phyloP scores from a whole-genome alignment of 73 alveolate genomes.

The Paramecium biaurelia region DNA sequence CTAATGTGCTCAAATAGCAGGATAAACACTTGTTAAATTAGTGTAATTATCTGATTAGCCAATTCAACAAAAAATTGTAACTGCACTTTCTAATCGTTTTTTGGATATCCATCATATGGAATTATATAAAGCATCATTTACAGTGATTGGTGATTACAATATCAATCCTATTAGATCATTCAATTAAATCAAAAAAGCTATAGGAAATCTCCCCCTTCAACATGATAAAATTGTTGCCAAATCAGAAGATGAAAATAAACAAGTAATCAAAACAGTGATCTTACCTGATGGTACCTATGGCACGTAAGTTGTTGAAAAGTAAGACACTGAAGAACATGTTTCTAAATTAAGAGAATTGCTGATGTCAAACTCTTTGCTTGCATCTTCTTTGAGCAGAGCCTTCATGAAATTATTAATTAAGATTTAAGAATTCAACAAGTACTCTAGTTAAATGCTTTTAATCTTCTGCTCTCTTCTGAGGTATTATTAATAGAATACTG shows the following conservation, averaged over 20 bases:
- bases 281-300: slow-evolving; percentile 57
- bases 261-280: background rate
- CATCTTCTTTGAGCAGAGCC: slow-evolving; percentile 10
- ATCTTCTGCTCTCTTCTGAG: slow-evolving; percentile 36
- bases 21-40: background rate
- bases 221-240: background rate
- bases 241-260: background rate
- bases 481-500: background rate
- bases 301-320: slow-evolving; percentile 39
- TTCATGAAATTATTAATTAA: slow-evolving; percentile 19
- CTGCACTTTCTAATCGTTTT: background rate
- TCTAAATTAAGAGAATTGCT: slow-evolving; percentile 45
- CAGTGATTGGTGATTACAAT: background rate
- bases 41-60: background rate
- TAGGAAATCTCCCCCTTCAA: slow-evolving; percentile 8
- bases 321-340: background rate
- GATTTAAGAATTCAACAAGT: slow-evolving; percentile 35
- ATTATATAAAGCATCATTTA: slow-evolving; percentile 1
- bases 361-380: background rate
- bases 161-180: background rate
- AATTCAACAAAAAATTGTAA: background rate
- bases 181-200: slow-evolving; percentile 11
- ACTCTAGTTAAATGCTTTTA: slow-evolving; percentile 20
- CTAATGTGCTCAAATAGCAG: background rate
- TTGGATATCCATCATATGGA: background rate